phyloP scores from a whole-genome alignment of 352 stramenopile species.

The Globisporangium paddicum region DNA sequence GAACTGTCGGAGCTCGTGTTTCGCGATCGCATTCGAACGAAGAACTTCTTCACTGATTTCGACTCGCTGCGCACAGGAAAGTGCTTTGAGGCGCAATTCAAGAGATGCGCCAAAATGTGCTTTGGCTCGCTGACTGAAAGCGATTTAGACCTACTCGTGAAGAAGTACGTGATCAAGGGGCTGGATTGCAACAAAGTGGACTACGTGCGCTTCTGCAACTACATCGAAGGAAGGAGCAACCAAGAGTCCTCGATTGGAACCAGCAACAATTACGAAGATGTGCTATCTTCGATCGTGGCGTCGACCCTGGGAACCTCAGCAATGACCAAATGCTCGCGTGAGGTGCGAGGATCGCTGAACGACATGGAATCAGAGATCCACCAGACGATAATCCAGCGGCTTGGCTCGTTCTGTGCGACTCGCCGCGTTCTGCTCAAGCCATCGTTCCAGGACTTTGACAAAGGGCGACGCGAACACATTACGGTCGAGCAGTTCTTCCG shows the following conservation, averaged over 20 bases:
- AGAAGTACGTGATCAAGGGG: constrained; percentile 48
- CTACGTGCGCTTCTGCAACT: constrained; percentile 75
- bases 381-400: constrained; percentile 51
- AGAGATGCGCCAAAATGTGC: constrained; percentile 73
- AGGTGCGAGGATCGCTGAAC: constrained; percentile 47
- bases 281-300: constrained; percentile 34
- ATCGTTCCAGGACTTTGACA: constrained; percentile 82
- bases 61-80: constrained; percentile 70
- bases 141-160: constrained; percentile 51
- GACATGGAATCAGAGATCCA: constrained; percentile 42
- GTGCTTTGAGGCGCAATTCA: constrained; percentile 74
- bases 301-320: constrained; percentile 18
- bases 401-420: constrained; percentile 53
- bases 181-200: constrained; percentile 59
- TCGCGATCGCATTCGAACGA: constrained; percentile 74
- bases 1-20: constrained; percentile 51
- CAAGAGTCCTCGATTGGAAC: constrained; percentile 6
- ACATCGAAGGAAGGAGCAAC: constrained; percentile 43
- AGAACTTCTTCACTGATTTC: constrained; percentile 86
- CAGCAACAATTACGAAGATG: constrained; percentile 54
- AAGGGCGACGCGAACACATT: constrained; percentile 65
- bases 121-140: constrained; percentile 58
- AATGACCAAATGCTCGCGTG: constrained; percentile 50
- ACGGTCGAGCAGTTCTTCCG: constrained; percentile 81
- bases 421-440: constrained; percentile 72